phyloP scores from a whole-genome alignment of 148 eudicot genomes.

The Rhododendron simsii region DNA sequence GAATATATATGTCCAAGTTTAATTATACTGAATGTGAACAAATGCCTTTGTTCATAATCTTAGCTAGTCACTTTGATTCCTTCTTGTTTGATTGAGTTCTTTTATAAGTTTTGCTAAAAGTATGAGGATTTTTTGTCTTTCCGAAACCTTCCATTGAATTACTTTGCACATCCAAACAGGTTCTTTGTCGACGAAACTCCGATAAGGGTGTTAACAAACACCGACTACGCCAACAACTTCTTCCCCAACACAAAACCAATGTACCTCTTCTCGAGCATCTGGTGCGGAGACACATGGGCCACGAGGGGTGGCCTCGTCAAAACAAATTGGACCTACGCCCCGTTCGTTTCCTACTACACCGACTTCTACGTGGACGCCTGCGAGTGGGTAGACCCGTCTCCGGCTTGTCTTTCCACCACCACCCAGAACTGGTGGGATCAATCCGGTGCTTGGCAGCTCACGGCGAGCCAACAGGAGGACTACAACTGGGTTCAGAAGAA shows the following conservation, averaged over 20 bases:
- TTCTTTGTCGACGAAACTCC: constrained; percentile 80
- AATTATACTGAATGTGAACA: not conserved
- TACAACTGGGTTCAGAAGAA: not conserved
- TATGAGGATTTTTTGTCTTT: not conserved
- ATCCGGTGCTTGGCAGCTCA: not conserved
- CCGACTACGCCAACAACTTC: constrained; percentile 65
- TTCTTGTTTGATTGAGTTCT: not conserved
- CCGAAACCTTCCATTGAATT: not conserved
- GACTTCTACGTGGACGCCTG: constrained; percentile 85
- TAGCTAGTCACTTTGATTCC: not conserved
- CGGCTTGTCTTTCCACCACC: constrained; percentile 68
- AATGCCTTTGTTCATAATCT: not conserved
- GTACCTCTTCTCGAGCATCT: constrained; percentile 93
- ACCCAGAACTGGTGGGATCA: not conserved
- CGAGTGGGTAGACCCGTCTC: constrained; percentile 89
- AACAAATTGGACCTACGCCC: constrained; percentile 83
- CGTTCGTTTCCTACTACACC: constrained; percentile 84
- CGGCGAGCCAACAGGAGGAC: not conserved
- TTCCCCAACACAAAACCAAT: constrained; percentile 89
- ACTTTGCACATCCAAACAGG: constrained; percentile 29
- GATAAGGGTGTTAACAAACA: constrained; percentile 74
- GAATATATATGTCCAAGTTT: not conserved
- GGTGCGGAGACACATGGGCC: constrained; percentile 98
- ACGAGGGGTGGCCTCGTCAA: constrained; percentile 84
- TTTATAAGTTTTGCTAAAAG: not conserved